Conservation (phyloP, 192 early-diverging fungal species). For the Funneliformis mosseae region DNA sequence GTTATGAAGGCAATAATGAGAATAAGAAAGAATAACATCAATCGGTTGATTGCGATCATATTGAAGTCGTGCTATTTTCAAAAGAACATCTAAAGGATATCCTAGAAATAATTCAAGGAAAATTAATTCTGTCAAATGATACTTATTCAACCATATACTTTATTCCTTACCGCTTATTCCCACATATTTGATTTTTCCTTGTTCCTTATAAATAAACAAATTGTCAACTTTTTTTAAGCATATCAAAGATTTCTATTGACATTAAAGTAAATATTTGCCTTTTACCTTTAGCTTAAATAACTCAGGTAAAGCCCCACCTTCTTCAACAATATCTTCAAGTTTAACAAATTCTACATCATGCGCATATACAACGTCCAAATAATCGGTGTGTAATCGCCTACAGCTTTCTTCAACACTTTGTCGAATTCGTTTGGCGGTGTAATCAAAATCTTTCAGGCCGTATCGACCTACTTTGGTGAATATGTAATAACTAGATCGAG, state of each 20-base stretch:
- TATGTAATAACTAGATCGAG: constrained; percentile 66
- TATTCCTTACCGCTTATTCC: constrained; percentile 63
- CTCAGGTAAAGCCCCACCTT: constrained; percentile 51
- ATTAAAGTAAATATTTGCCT: constrained; percentile 36
- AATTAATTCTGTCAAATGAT: neutral
- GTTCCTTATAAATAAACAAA: constrained; percentile 33
- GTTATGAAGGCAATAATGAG: constrained; percentile 71
- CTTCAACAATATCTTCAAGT: constrained; percentile 52
- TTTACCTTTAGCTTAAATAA: constrained; percentile 49
- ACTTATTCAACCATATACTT: neutral
- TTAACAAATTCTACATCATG: constrained; percentile 83
- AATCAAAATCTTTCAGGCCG: constrained; percentile 70
- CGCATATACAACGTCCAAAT: constrained; percentile 70
- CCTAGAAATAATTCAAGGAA: constrained; percentile 34
- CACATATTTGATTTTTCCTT: constrained; percentile 65
- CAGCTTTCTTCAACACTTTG: constrained; percentile 63
- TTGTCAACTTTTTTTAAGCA: neutral
- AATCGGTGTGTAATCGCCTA: constrained; percentile 59
- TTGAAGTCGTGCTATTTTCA: constrained; percentile 60
- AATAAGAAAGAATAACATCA: constrained; percentile 69
- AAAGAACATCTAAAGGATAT: constrained; percentile 65
- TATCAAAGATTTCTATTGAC: neutral
- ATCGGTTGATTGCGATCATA: constrained; percentile 55
- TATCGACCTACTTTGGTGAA: constrained; percentile 78
- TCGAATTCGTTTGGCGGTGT: constrained; percentile 51